phyloP scores from a whole-genome alignment of 805 yeast genomes.

The Kuraishia floccosa region DNA sequence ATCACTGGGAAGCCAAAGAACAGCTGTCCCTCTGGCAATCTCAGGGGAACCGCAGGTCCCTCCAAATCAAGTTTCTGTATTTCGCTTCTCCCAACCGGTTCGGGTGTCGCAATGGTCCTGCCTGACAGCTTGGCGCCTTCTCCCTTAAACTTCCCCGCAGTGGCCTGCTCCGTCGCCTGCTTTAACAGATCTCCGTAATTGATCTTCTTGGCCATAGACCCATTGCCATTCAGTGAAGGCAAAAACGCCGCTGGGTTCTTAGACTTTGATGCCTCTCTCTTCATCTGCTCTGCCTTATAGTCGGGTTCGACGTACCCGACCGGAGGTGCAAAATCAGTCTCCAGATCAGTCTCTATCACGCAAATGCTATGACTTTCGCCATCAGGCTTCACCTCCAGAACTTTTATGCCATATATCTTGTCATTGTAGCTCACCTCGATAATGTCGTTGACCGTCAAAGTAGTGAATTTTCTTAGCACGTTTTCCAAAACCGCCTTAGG shows the following conservation, averaged over 20 bases:
- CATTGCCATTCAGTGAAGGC: conserved; percentile 26
- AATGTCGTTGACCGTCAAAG: conserved; percentile 74
- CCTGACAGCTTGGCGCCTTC: conserved; percentile 68
- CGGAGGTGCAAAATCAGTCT: conserved; percentile 97
- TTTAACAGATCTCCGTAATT: conserved; percentile 51
- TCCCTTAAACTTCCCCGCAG: conserved; percentile 34
- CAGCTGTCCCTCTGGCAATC: conserved; percentile 73
- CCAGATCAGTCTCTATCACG: conserved; percentile 93
- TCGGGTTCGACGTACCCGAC: conserved; percentile 97
- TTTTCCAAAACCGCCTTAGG: conserved; percentile 96
- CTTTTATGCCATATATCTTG: conserved; percentile 65
- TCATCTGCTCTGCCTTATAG: conserved; percentile 21
- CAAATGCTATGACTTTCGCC: conserved; percentile 56
- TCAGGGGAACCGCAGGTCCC: conserved; percentile 62
- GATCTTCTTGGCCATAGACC: conserved; percentile 69
- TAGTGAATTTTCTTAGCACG: conserved; percentile 80
- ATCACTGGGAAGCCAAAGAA: conserved; percentile 88
- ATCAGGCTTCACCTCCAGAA: conserved; percentile 81
- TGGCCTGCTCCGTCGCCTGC: conserved; percentile 19
- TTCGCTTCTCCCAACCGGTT: conserved; percentile 5
- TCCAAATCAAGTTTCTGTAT: conserved; percentile 34
- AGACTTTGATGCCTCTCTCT: conserved; percentile 15
- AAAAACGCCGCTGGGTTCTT: conserved; percentile 22
- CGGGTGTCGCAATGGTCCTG: conserved; percentile 20
- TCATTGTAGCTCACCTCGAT: conserved; percentile 81